These are phyloP conservation scores for Entophlyctis luteolus DNA, from an alignment of 192 early-diverging fungal genomes.

Conservation along the genomic window DNA sequence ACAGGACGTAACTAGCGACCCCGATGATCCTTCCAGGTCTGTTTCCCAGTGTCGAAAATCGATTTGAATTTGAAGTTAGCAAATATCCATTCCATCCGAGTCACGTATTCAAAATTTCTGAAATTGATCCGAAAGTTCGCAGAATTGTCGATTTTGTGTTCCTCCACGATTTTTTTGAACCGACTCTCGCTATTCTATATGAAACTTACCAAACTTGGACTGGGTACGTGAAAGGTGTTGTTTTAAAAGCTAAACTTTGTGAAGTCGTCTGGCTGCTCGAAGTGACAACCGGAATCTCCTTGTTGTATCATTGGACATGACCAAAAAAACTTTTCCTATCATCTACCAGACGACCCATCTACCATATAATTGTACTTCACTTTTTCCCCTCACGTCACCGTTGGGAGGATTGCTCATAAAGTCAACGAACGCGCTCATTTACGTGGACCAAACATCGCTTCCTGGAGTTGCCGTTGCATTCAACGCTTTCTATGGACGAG, in stretches of 20 bases:
- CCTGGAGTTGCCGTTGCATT: constrained; percentile 71
- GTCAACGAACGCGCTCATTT: constrained; percentile 72
- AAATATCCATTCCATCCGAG: constrained; percentile 45
- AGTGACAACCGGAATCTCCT: constrained; percentile 70
- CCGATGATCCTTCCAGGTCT: constrained; percentile 59
- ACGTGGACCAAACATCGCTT: constrained; percentile 76
- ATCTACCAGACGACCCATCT: constrained; percentile 72
- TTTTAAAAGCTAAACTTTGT: background rate
- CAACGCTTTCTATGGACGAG: constrained; percentile 64
- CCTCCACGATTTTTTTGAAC: constrained; percentile 85
- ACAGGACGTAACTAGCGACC: constrained; percentile 55
- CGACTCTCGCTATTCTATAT: constrained; percentile 90
- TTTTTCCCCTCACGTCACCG: constrained; percentile 76
- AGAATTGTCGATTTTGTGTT: constrained; percentile 88
- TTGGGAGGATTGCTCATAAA: constrained; percentile 83
- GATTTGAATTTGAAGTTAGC: background rate
- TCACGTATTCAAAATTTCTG: constrained; percentile 37
- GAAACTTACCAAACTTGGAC: constrained; percentile 84
- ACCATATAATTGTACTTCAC: constrained; percentile 73
- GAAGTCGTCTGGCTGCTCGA: constrained; percentile 57
- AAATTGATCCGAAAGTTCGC: constrained; percentile 53
- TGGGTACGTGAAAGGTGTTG: constrained; percentile 56
- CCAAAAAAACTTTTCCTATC: constrained; percentile 71
- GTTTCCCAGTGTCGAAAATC: background rate
- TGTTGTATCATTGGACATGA: constrained; percentile 83